A percentile compares a stretch with the other conserved stretches of the same genome.
Evolutionary conservation across 208 protist species (phyloP).

Genomic region (Crithidia brevicula): DNA sequence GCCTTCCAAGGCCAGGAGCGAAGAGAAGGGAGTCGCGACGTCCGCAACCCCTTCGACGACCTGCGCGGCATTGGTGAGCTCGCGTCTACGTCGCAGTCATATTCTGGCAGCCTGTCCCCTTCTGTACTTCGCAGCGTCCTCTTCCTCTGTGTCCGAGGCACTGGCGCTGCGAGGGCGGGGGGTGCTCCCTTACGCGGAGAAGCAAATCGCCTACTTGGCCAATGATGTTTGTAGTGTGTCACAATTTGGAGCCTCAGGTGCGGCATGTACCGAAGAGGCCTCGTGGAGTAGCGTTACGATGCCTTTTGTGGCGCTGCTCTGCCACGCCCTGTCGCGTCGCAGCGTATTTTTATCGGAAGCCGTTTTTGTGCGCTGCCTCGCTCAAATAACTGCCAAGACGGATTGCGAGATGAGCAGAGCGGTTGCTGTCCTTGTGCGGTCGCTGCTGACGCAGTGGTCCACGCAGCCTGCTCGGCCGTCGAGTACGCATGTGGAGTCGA

Average conservation of each 20-base stretch:
- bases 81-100: constrained; percentile 20
- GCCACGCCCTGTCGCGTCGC: not conserved
- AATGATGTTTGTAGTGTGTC: not conserved
- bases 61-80: not conserved
- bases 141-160: not conserved
- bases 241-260: not conserved
- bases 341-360: not conserved
- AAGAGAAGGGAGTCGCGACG: not conserved
- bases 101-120: constrained; percentile 14
- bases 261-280: not conserved
- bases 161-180: not conserved
- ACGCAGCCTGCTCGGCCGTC: not conserved
- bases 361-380: constrained; percentile 13
- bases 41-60: not conserved
- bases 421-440: constrained; percentile 5
- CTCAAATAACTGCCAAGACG: constrained; percentile 14
- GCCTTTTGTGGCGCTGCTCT: not conserved
- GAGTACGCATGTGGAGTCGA: constrained; percentile 1
- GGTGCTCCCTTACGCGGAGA: not conserved
- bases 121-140: constrained; percentile 14
- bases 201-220: not conserved
- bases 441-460: not conserved
- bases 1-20: too few species aligned
- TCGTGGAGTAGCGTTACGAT: not conserved
- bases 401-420: constrained; percentile 2